Evolutionary conservation across 768 basidiomycete genomes (phyloP).

Genomic region (Boletus rufocinnamomeus): DNA sequence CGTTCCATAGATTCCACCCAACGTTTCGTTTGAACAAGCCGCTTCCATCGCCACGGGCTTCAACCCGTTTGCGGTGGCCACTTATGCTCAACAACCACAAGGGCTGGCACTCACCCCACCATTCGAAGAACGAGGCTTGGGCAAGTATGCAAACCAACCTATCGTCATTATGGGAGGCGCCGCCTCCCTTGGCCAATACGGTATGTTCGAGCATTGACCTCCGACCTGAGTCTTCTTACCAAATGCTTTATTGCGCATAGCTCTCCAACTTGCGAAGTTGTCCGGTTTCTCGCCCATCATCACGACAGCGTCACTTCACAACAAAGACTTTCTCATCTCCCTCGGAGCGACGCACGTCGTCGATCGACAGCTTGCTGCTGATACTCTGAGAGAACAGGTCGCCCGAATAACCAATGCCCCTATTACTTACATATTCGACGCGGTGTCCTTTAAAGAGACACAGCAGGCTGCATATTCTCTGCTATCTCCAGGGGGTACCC

Average conservation of each 20-base stretch:
- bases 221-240: background rate
- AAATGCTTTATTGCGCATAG: slow-evolving; percentile 6
- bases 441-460: slow-evolving; percentile 36
- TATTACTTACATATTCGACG: slow-evolving; percentile 27
- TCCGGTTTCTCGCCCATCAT: slow-evolving; percentile 40
- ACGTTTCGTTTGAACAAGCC: slow-evolving; percentile 39
- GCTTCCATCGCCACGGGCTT: slow-evolving; percentile 38
- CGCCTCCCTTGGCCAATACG: slow-evolving; percentile 40
- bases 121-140: slow-evolving; percentile 32
- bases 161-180: slow-evolving; percentile 41
- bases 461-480: slow-evolving; percentile 33
- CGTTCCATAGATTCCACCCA: slow-evolving; percentile 32
- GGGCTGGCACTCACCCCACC: slow-evolving; percentile 32
- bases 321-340: slow-evolving; percentile 31
- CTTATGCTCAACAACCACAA: slow-evolving; percentile 30
- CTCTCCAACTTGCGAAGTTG: slow-evolving; percentile 36
- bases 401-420: slow-evolving; percentile 4
- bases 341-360: slow-evolving; percentile 42
- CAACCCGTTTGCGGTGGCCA: slow-evolving; percentile 35
- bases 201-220: slow-evolving; percentile 13
- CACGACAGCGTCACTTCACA: slow-evolving; percentile 40
- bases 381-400: slow-evolving; percentile 9
- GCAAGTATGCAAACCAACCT: slow-evolving; percentile 35
- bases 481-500: slow-evolving; percentile 33
- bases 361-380: slow-evolving; percentile 28